Conservation (phyloP, 163 green algal species). For the Scenedesmus sp. region DNA sequence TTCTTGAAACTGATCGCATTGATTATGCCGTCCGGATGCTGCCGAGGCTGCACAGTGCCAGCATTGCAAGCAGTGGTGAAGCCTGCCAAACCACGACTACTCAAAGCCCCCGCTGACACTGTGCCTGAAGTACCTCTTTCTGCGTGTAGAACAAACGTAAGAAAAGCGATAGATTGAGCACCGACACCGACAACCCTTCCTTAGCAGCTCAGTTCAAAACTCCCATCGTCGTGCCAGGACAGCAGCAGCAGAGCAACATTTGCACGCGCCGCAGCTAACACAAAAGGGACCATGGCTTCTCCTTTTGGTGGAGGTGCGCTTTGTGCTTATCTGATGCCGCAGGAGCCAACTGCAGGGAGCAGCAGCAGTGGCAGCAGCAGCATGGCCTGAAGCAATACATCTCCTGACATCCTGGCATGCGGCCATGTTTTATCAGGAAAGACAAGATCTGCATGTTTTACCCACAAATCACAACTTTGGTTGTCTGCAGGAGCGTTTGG, state of each 20-base stretch:
- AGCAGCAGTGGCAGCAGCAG: background rate
- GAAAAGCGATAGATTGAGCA: background rate
- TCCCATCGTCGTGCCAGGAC: background rate
- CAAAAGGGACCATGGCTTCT: conserved; percentile 15
- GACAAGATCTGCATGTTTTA: background rate
- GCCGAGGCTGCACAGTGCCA: background rate
- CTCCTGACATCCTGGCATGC: background rate
- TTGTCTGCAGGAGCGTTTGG: conserved; percentile 26
- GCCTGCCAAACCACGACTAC: conserved; percentile 1
- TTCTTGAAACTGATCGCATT: background rate
- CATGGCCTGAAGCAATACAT: background rate
- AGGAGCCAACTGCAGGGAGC: background rate
- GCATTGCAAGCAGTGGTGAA: background rate
- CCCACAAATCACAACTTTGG: background rate
- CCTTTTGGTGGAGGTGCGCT: conserved; percentile 6
- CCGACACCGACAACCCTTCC: background rate
- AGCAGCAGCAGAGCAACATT: background rate
- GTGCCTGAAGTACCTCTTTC: background rate
- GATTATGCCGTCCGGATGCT: background rate
- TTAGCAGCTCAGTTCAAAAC: conserved; percentile 2
- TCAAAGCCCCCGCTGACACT: background rate
- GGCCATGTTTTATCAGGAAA: background rate
- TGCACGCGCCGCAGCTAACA: background rate
- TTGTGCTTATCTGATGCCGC: background rate
- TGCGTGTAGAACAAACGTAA: background rate